Percentiles rank a stretch among this genome's conserved stretches.
These are phyloP conservation scores for Epichloe gansuensis DNA, from an alignment of 2,329 filamentous ascomycete species.

Conservation along the genomic window DNA sequence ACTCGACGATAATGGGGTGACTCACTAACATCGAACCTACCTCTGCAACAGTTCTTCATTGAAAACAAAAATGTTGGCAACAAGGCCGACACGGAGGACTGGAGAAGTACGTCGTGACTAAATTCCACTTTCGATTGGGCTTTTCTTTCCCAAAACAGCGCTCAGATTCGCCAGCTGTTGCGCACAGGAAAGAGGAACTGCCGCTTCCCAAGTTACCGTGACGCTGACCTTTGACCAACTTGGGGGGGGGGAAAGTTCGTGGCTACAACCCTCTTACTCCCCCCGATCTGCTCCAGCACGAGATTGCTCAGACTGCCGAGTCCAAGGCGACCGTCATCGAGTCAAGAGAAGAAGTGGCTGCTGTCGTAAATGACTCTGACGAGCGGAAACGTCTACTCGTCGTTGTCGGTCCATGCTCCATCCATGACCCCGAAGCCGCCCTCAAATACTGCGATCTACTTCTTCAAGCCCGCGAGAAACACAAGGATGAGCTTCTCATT, in stretches of 20 bases:
- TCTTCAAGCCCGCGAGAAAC: conserved; percentile 62
- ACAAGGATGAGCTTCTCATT: conserved; percentile 68
- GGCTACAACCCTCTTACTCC: conserved; percentile 90
- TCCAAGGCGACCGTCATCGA: conserved; percentile 56
- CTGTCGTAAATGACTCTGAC: conserved; percentile 64
- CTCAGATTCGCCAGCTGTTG: not conserved
- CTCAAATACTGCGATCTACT: conserved; percentile 78
- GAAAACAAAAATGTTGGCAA: conserved; percentile 71
- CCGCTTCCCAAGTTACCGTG: not conserved
- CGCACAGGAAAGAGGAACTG: not conserved
- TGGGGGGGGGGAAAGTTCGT: conserved; percentile 39
- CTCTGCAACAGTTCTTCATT: conserved; percentile 48
- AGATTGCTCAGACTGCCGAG: conserved; percentile 53
- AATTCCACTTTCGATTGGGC: not conserved
- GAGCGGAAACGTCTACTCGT: conserved; percentile 80
- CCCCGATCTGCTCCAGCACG: conserved; percentile 88
- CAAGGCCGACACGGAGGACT: conserved; percentile 61
- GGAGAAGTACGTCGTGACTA: conserved; percentile 51
- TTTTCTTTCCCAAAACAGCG: not conserved
- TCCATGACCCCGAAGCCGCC: conserved; percentile 82
- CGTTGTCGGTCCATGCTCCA: conserved; percentile 89
- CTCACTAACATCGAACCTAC: conserved; percentile 11
- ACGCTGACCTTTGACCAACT: not conserved
- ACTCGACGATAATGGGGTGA: conserved; percentile 11
- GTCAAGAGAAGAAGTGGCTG: conserved; percentile 54